These are phyloP conservation scores for Geosiphon pyriformis DNA, from an alignment of 192 early-diverging fungal species.

Conservation along the genomic window DNA sequence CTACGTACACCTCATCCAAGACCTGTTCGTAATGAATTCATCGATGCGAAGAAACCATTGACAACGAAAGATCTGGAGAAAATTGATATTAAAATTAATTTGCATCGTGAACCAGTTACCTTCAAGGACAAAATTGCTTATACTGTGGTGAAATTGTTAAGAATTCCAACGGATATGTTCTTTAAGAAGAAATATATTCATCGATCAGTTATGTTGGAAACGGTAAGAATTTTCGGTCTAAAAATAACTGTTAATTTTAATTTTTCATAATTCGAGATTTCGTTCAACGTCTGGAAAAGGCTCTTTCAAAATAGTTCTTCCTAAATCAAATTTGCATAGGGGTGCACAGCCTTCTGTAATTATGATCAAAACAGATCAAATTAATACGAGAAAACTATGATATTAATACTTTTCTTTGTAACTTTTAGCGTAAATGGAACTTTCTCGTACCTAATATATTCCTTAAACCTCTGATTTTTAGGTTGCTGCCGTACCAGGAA, in stretches of 20 bases:
- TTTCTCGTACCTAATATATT: no score
- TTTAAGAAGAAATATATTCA: constrained; percentile 73
- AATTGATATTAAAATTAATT: constrained; percentile 52
- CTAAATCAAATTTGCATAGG: no score
- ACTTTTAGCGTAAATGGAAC: no score
- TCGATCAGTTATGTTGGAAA: constrained; percentile 74
- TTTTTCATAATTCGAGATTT: constrained; percentile 4
- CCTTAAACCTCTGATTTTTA: no score
- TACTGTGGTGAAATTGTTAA: constrained; percentile 55
- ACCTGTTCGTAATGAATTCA: constrained; percentile 20
- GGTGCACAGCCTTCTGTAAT: no score
- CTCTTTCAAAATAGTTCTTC: no score
- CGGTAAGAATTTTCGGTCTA: constrained; percentile 34
- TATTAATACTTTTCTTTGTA: no score
- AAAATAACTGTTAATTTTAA: neutral
- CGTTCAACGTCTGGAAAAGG: no score
- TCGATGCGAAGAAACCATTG: constrained; percentile 34
- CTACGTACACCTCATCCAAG: constrained; percentile 6
- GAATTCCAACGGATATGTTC: constrained; percentile 61
- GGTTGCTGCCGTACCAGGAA: constrained; percentile 57
- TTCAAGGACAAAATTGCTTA: constrained; percentile 61
- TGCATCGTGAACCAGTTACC: constrained; percentile 56
- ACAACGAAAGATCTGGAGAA: constrained; percentile 53
- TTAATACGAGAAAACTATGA: no score
- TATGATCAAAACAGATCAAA: no score